These are phyloP conservation scores for Calcarisporium arbuscula DNA, from an alignment of 2,329 filamentous ascomycete genomes.

Conservation along the genomic window DNA sequence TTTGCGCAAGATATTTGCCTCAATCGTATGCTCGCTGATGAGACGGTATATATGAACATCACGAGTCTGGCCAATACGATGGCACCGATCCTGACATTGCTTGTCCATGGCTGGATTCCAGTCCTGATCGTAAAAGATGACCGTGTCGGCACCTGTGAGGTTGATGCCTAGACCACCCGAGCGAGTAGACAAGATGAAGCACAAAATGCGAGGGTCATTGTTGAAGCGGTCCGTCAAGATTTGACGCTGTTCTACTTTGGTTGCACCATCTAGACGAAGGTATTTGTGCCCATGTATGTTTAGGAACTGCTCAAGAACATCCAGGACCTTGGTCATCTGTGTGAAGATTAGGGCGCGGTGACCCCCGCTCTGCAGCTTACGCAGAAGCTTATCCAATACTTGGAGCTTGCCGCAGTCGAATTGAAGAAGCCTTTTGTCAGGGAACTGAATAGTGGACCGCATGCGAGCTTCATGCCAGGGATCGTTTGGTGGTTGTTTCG, in stretches of 20 bases:
- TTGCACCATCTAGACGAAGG: constrained; percentile 89
- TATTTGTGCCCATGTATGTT: constrained; percentile 98
- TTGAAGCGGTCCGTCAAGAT: constrained; percentile 97
- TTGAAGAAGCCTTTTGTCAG: constrained; percentile 90
- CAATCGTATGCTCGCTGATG: constrained; percentile 88
- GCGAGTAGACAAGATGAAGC: constrained; percentile 90
- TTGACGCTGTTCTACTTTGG: constrained; percentile 91
- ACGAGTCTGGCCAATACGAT: constrained; percentile 93
- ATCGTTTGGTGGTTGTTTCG: constrained; percentile 55
- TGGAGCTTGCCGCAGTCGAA: constrained; percentile 98
- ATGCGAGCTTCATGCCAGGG: constrained; percentile 93
- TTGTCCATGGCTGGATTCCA: constrained; percentile 99
- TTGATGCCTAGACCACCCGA: constrained; percentile 96
- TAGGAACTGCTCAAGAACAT: constrained; percentile 94
- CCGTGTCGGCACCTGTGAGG: constrained; percentile 89
- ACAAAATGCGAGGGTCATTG: constrained; percentile 82
- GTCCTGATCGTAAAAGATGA: constrained; percentile 98
- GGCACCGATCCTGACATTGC: constrained; percentile 94
- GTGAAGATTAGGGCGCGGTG: constrained; percentile 97
- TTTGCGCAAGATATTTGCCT: constrained; percentile 95
- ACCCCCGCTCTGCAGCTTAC: constrained; percentile 79
- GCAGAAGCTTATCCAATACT: constrained; percentile 76
- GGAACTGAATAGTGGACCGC: constrained; percentile 90
- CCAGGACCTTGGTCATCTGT: constrained; percentile 97
- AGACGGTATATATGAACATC: constrained; percentile 98